Evolutionary conservation across 2,329 filamentous ascomycete genomes (phyloP).

Genomic region (Ascomycota sp.): DNA sequence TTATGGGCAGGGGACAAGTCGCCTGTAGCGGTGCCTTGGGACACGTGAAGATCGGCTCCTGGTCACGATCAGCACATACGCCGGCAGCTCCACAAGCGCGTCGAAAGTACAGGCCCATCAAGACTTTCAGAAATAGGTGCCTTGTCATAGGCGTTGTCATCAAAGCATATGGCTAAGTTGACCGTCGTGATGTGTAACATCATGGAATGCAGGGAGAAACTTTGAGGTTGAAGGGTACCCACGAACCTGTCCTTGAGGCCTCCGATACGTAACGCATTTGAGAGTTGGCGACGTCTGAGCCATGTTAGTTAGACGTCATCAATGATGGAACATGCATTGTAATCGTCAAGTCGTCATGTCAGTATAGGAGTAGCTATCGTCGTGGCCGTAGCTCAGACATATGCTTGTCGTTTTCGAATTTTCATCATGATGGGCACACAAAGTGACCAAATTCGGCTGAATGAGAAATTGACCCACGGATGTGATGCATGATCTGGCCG

Average conservation of each 20-base stretch:
- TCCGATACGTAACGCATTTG: not conserved
- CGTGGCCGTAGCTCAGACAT: constrained; percentile 59
- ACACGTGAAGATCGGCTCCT: not conserved
- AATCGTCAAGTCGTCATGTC: not conserved
- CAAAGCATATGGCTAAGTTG: constrained; percentile 25
- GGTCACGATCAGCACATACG: constrained; percentile 1
- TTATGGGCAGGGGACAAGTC: no score
- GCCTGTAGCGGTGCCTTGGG: no score
- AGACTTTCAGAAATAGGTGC: constrained; percentile 13
- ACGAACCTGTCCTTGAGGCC: constrained; percentile 1
- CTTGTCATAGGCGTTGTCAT: constrained; percentile 25
- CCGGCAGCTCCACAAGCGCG: no score
- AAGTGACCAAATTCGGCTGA: no score
- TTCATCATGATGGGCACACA: constrained; percentile 47
- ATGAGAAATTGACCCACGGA: no score
- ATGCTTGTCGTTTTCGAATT: constrained; percentile 79
- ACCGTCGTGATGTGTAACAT: constrained; percentile 25
- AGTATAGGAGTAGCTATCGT: constrained; percentile 17
- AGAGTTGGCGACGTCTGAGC: not conserved
- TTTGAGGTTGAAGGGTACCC: not conserved
- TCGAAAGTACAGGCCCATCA: not conserved
- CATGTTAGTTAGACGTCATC: not conserved
- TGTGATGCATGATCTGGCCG: no score
- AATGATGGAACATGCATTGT: not conserved
- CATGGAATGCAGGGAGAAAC: constrained; percentile 10